These are phyloP conservation scores for Exutisphaerella laricina DNA, from an alignment of 2,329 filamentous ascomycete genomes.

Conservation along the genomic window DNA sequence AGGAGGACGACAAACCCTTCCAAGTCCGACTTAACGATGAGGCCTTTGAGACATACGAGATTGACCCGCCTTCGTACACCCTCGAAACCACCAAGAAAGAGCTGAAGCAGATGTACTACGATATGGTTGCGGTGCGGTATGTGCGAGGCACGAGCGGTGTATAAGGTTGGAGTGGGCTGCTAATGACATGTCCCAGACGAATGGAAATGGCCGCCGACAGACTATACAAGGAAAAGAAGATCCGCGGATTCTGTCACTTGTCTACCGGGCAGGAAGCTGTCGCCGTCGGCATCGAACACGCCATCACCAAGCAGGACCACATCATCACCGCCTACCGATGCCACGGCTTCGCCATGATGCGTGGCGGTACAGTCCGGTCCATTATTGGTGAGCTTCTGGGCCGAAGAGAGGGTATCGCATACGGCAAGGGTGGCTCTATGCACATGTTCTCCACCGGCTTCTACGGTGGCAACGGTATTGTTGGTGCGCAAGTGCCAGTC, in stretches of 20 bases:
- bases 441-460: conserved; percentile 99
- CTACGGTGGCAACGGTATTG: conserved; percentile 98
- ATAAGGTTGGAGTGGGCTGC: conserved; percentile 6
- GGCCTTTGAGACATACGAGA: conserved; percentile 99
- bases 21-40: conserved; percentile 89
- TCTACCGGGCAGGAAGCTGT: conserved; percentile 98
- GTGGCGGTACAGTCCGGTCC: conserved; percentile 79
- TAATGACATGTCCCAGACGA: conserved; percentile 56
- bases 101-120: conserved; percentile 97
- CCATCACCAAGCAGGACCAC: conserved; percentile 84
- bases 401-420: conserved; percentile 91
- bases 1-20: conserved; percentile 94
- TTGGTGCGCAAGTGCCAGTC: conserved; percentile 96
- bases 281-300: conserved; percentile 93
- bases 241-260: conserved; percentile 98
- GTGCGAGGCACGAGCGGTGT: conserved; percentile 26
- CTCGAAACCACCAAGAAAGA: conserved; percentile 94
- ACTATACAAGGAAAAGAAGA: conserved; percentile 99
- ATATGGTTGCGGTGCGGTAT: conserved; percentile 93
- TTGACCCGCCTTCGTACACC: conserved; percentile 92
- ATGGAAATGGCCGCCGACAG: conserved; percentile 99
- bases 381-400: conserved; percentile 96
- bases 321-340: conserved; percentile 98
- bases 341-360: conserved; percentile 98
- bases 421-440: conserved; percentile 99